Conservation (phyloP, 306 rosid species). For the Castanospermum australe region DNA sequence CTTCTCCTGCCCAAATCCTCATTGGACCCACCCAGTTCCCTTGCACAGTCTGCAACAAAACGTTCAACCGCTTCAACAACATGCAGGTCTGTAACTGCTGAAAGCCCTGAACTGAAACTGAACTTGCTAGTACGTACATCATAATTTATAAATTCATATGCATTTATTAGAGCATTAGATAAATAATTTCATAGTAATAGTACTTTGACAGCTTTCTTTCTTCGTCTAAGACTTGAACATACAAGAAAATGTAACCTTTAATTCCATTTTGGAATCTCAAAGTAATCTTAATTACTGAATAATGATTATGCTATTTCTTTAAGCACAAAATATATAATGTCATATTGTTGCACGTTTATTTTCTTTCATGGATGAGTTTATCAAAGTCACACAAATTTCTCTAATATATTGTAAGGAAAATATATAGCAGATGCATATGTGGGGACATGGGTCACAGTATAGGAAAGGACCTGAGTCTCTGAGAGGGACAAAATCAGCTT, state of each 20-base stretch:
- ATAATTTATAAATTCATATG: not conserved
- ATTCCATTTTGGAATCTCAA: too few species aligned
- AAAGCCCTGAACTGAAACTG: not conserved
- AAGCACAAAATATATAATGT: too few species aligned
- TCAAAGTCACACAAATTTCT: not conserved
- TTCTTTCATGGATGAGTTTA: too few species aligned
- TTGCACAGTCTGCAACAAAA: constrained; percentile 69
- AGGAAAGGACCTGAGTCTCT: constrained; percentile 71
- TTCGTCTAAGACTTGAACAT: too few species aligned
- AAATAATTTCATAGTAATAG: not conserved
- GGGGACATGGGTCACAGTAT: constrained; percentile 83
- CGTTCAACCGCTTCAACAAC: constrained; percentile 78
- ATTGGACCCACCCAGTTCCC: constrained; percentile 76
- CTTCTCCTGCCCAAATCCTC: constrained; percentile 70
- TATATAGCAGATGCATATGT: constrained; percentile 67
- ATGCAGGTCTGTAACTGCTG: constrained; percentile 67
- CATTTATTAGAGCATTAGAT: not conserved
- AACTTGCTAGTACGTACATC: not conserved
- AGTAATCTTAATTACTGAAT: too few species aligned
- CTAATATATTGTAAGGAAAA: not conserved
- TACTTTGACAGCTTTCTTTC: too few species aligned
- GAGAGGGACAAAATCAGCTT: constrained; percentile 59
- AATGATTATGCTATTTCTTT: too few species aligned
- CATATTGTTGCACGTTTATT: too few species aligned
- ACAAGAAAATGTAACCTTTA: too few species aligned